phyloP scores from a whole-genome alignment of 2,329 filamentous ascomycete genomes.

The Phoma herbarum region DNA sequence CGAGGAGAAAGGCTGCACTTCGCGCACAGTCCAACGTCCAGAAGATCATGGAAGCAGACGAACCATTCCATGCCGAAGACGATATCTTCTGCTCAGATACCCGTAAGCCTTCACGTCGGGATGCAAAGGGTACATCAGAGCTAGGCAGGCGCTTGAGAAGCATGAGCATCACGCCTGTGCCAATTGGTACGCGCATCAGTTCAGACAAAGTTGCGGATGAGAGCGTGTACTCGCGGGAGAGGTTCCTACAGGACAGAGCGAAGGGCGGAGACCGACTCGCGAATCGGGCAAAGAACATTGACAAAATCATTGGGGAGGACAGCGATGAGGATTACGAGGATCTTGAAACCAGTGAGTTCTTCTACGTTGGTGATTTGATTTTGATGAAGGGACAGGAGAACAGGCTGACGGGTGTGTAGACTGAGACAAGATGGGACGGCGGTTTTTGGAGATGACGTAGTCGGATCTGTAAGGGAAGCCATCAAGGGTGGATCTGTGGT shows the following conservation, averaged over 20 bases:
- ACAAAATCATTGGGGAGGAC: not conserved
- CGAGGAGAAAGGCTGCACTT: slow-evolving; percentile 6
- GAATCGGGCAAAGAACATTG: slow-evolving; percentile 3
- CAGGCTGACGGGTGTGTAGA: slow-evolving; percentile 5
- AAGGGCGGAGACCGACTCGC: not conserved
- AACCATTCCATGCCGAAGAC: slow-evolving; percentile 1
- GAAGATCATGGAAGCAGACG: not conserved
- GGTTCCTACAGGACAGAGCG: not conserved
- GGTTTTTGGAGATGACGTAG: not conserved
- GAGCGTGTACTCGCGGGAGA: not conserved
- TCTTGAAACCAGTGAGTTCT: slow-evolving; percentile 24
- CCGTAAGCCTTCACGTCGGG: not conserved
- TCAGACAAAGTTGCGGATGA: not conserved
- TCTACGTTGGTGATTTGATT: slow-evolving; percentile 15
- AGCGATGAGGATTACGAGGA: slow-evolving; percentile 15
- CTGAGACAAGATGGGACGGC: not conserved
- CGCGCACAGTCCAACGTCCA: slow-evolving; percentile 1
- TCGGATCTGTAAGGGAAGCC: not conserved
- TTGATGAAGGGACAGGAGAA: slow-evolving; percentile 9
- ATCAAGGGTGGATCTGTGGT: no score
- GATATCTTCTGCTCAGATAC: not conserved
- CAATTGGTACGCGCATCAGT: slow-evolving; percentile 27
- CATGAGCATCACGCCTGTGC: slow-evolving; percentile 25
- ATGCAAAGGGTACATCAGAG: not conserved
- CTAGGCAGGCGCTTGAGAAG: slow-evolving; percentile 2